A percentile compares a stretch with the other conserved stretches of the same genome.
Conservation (phyloP, 2,329 filamentous ascomycete species). For the Colletotrichum brevisporum region DNA sequence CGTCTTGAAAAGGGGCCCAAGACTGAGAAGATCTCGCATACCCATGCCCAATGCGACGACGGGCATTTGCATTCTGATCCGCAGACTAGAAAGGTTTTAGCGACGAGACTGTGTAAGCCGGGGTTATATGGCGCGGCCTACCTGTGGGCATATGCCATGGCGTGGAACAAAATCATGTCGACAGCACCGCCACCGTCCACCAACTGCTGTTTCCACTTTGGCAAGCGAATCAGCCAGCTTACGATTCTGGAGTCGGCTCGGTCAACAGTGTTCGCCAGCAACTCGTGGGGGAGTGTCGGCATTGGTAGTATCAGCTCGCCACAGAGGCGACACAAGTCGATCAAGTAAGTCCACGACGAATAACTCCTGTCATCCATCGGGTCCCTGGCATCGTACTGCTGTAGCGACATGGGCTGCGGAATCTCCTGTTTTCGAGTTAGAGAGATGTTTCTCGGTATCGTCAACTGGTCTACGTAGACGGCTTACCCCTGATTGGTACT, state of each 20-base stretch:
- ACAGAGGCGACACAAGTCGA: constrained; percentile 54
- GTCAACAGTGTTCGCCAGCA: constrained; percentile 45
- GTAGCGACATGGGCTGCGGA: constrained; percentile 50
- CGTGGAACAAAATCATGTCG: constrained; percentile 55
- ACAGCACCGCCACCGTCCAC: constrained; percentile 53
- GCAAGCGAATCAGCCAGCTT: constrained; percentile 55
- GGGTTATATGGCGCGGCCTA: constrained; percentile 44
- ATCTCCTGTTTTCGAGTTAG: constrained; percentile 47
- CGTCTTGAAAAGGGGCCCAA: constrained; percentile 35
- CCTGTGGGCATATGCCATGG: constrained; percentile 52
- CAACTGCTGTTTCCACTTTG: constrained; percentile 55
- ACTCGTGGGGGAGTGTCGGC: constrained; percentile 43
- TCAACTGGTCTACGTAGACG: not conserved
- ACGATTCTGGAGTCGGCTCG: constrained; percentile 54
- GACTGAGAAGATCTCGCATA: constrained; percentile 24
- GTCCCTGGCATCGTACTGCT: constrained; percentile 53
- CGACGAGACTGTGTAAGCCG: not conserved
- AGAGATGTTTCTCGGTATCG: not conserved
- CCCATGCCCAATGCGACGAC: constrained; percentile 41
- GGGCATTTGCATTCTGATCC: constrained; percentile 43
- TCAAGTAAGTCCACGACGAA: constrained; percentile 55
- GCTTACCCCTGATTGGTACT: constrained; percentile 57
- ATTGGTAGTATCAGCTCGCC: constrained; percentile 50
- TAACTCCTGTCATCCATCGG: constrained; percentile 52
- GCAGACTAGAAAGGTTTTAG: constrained; percentile 11